Base-by-base conservation (phyloP, 306 rosid species). In the Lotus japonicus region DNA sequence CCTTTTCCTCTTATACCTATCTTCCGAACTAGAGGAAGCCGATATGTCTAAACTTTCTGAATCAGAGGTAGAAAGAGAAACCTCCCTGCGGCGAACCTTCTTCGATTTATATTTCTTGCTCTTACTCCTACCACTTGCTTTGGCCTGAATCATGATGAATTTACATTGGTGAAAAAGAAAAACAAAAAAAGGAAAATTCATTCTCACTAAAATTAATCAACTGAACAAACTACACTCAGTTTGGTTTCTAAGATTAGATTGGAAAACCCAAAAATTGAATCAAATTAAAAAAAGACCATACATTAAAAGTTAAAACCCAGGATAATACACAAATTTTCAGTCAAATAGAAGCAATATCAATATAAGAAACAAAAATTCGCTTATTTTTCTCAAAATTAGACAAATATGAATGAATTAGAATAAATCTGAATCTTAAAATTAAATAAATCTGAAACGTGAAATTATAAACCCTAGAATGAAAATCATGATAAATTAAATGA, bases 1-100 rank as follows among this genome's bases (percentile, higher is more conserved):
- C 84, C 79, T 81, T 79, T 81, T 84, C 41, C 85, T 71, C 76
- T 55, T 79, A 62, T 50, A 31, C 39, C 74, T 71, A 69, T 82
- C 96, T 63, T 78, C 90, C 45, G 88, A 77, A 69, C 89, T 59
- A 76, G 88, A 83, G 53, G 84, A 79, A 4, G 77, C 71, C 11
- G 64, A 71, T 15, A 83, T 67, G 28, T 71, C 60, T 38, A 81
- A 75, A 62, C 75, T 71, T 54, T 62, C 79, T 4, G 85, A 84
- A 81, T 80, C 89, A n/a, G 75, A 73, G 60, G 58, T 63, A 19
- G 85, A 85, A 72, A 57, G 61, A 64, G 91, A 87, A 21, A 72
- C 85, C 70, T 79, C 79, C 9, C 19, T 83, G 11, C 16, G 69
- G 58, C 64, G 83, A 81, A 72, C 82, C 86, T 82, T 90, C 96